Percentiles rank a stretch among this genome's conserved stretches.
phyloP scores from a whole-genome alignment of 2,329 filamentous ascomycete genomes.

The Curvularia sp. region DNA sequence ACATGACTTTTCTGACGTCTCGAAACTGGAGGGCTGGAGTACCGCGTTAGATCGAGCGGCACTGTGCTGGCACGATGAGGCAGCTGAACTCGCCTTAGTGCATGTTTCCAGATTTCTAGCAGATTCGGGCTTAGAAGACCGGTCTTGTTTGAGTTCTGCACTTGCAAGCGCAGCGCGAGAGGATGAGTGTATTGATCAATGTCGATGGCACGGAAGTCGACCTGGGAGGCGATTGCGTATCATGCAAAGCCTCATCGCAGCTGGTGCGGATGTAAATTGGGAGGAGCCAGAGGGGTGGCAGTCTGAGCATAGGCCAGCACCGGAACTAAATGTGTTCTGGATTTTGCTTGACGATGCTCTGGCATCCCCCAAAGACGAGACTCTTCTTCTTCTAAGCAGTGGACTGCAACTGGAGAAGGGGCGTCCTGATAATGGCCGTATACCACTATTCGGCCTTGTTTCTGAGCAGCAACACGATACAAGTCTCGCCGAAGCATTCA shows the following conservation, averaged over 20 bases:
- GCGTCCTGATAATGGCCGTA: not conserved
- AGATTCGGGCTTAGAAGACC: not conserved
- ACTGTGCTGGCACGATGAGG: constrained; percentile 8
- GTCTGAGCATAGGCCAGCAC: not conserved
- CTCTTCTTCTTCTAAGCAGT: not conserved
- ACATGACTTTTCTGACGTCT: constrained; percentile 4
- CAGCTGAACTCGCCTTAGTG: not conserved
- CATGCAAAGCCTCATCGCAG: constrained; percentile 2
- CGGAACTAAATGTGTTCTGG: not conserved
- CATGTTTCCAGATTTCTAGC: not conserved
- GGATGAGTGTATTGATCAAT: constrained; percentile 1
- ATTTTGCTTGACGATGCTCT: not conserved
- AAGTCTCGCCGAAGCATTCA: constrained; percentile 3
- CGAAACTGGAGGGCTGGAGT: not conserved
- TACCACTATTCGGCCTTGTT: not conserved
- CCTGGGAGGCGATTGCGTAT: not conserved
- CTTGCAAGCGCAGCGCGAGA: not conserved
- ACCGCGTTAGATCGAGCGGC: constrained; percentile 7
- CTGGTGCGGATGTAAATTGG: constrained; percentile 8
- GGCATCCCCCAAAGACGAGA: not conserved
- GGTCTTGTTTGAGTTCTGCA: not conserved
- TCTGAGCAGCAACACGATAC: not conserved
- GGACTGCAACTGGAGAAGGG: not conserved
- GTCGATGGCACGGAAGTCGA: not conserved
- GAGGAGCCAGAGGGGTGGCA: not conserved